phyloP scores from a whole-genome alignment of 352 stramenopile species.

The Chrysophaeum taylorii region DNA sequence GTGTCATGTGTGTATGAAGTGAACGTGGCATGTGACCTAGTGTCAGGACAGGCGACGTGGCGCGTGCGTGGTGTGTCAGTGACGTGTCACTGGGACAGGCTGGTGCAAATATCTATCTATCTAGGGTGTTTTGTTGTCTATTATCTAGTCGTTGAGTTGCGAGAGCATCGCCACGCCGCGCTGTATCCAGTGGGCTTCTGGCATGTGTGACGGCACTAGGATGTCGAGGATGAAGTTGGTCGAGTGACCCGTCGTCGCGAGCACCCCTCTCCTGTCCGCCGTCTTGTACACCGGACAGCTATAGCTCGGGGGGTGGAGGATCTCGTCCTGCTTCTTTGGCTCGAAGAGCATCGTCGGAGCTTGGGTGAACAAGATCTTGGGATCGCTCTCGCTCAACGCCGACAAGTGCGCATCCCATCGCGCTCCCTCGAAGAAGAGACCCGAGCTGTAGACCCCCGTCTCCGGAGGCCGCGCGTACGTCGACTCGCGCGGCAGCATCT shows the following conservation, averaged over 20 bases:
- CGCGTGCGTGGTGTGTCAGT: too few relatives aligned
- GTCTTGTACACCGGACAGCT: conserved; percentile 87
- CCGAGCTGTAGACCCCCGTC: conserved; percentile 70
- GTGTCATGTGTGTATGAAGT: too few relatives aligned
- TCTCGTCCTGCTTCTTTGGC: conserved; percentile 22
- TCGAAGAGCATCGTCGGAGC: conserved; percentile 66
- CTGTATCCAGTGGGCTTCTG: conserved; percentile 75
- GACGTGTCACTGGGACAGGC: too few relatives aligned
- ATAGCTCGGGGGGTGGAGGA: conserved; percentile 54
- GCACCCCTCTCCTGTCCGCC: conserved; percentile 62
- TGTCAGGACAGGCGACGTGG: too few relatives aligned
- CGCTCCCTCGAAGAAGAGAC: conserved; percentile 72
- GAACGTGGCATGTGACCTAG: too few relatives aligned
- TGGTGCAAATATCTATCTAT: too few relatives aligned
- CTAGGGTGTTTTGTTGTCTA: too few relatives aligned
- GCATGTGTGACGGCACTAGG: conserved; percentile 58
- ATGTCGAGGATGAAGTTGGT: conserved; percentile 90
- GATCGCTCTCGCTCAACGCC: conserved; percentile 54
- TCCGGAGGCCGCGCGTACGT: conserved; percentile 31
- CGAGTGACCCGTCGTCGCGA: conserved; percentile 82
- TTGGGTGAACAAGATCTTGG: conserved; percentile 71
- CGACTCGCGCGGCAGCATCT: conserved; percentile 34
- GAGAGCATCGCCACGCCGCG: conserved; percentile 78
- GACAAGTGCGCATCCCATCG: conserved; percentile 62
- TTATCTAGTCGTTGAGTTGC: conserved; percentile 10